Percentiles rank a stretch among this genome's conserved stretches.
These are phyloP conservation scores for Hemerocallis citrina DNA, from an alignment of 106 monocot species.

Conservation along the genomic window DNA sequence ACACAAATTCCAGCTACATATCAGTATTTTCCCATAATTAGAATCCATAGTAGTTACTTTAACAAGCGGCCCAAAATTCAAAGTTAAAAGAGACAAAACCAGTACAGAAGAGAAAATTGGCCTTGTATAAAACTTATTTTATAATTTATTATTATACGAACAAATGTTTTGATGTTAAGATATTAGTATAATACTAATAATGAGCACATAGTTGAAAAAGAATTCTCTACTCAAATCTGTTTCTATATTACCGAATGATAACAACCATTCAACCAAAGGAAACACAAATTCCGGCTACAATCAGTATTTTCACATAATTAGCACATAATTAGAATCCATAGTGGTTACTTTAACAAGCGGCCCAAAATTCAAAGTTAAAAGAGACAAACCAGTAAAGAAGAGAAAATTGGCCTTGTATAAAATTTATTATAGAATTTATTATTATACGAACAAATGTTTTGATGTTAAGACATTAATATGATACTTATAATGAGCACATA, in stretches of 20 bases:
- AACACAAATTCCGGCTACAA: background rate
- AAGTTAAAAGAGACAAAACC: background rate
- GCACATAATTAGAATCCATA: too few species aligned
- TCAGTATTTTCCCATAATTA: too few species aligned
- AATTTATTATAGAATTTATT: background rate
- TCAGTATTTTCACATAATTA: background rate
- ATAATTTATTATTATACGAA: background rate
- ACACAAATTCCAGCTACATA: background rate
- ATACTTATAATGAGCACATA: background rate
- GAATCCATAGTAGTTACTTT: too few species aligned
- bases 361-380: background rate
- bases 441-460: background rate
- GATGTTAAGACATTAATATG: background rate
- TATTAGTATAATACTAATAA: background rate
- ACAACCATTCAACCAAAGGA: background rate
- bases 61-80: too few species aligned
- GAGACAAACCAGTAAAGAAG: background rate
- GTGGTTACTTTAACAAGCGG: too few species aligned
- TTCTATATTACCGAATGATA: background rate
- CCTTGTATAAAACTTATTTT: background rate
- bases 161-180: background rate
- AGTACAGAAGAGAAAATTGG: background rate
- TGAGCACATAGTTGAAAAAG: background rate
- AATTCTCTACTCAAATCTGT: too few species aligned
- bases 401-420: background rate